phyloP scores from a whole-genome alignment of 345 rosid genomes.

The Ailanthus altissimus region DNA sequence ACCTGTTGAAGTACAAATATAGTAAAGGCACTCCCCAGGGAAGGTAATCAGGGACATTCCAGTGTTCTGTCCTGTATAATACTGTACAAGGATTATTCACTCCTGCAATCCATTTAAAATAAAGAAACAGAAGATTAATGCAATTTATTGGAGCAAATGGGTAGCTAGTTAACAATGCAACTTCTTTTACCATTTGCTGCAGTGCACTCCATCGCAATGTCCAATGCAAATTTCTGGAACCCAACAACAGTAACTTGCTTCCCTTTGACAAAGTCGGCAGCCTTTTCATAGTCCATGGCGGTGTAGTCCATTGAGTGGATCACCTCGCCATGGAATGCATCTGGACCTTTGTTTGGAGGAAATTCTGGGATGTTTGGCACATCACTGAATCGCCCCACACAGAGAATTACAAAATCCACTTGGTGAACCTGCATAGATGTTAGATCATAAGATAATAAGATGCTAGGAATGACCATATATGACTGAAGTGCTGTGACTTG shows the following conservation, averaged over 20 bases:
- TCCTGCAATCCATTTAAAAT: conserved; percentile 27
- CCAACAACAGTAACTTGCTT: conserved; percentile 44
- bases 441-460: too few species aligned
- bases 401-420: conserved; percentile 42
- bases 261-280: conserved; percentile 25
- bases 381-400: conserved; percentile 35
- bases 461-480: not conserved
- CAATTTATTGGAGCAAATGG: not conserved
- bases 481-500: too few species aligned
- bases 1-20: conserved; percentile 40
- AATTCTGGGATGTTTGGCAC: conserved; percentile 46
- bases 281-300: conserved; percentile 21
- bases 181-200: conserved; percentile 32
- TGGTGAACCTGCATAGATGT: conserved; percentile 28
- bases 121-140: not conserved
- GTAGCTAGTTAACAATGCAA: not conserved
- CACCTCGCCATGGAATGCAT: conserved; percentile 46
- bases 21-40: conserved; percentile 51
- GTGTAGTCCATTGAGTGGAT: conserved; percentile 50
- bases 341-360: conserved; percentile 41
- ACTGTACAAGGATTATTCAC: conserved; percentile 27
- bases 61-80: conserved; percentile 36
- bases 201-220: conserved; percentile 46
- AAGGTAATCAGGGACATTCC: conserved; percentile 42
- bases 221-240: conserved; percentile 42